Evolutionary conservation across 176 grass and related monocot genomes (phyloP).

Genomic region (Poa annua): DNA sequence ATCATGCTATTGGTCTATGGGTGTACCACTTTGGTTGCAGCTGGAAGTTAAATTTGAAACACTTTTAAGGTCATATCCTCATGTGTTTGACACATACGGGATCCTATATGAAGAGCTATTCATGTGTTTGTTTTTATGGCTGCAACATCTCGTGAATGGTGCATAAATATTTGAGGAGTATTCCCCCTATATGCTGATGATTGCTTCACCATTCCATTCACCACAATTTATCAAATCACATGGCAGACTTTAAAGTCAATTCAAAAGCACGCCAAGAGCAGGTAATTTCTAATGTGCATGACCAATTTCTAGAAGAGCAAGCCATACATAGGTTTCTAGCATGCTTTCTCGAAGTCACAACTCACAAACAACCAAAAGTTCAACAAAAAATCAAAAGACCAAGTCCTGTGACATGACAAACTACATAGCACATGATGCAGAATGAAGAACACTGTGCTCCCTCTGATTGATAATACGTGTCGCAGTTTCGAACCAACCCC

Average conservation of each 20-base stretch:
- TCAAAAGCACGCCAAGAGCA: background rate
- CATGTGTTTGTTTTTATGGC: background rate
- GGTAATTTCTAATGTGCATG: background rate
- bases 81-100: background rate
- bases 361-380: background rate
- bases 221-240: background rate
- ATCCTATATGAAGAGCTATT: background rate
- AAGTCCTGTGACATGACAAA: background rate
- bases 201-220: background rate
- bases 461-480: no score
- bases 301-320: background rate
- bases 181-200: background rate
- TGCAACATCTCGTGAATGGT: background rate
- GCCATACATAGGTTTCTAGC: background rate
- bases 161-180: background rate
- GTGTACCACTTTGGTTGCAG: conserved; percentile 5
- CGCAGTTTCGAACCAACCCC: no score
- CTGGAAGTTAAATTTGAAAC: background rate
- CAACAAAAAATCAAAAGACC: background rate
- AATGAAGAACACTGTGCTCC: background rate
- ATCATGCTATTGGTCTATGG: conserved; percentile 20
- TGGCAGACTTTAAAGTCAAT: background rate
- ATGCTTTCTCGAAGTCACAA: background rate
- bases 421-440: background rate
- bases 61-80: background rate